Conservation (phyloP, 2,329 filamentous ascomycete species). For the Biscogniauxia marginata region DNA sequence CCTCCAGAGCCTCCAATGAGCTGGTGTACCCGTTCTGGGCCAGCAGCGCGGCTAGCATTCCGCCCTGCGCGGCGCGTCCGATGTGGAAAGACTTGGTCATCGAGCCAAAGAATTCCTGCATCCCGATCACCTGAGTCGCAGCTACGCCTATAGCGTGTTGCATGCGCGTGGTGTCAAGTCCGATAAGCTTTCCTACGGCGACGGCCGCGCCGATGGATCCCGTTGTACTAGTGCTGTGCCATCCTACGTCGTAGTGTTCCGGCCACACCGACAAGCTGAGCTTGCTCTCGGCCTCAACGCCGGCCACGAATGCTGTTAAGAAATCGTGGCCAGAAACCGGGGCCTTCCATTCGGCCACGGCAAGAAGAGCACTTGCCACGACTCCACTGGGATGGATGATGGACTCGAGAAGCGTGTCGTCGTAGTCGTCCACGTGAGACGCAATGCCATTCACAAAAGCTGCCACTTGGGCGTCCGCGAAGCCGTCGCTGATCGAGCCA, state of each 20-base stretch:
- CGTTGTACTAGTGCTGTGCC: conserved; percentile 54
- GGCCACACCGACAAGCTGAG: conserved; percentile 52
- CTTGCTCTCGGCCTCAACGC: conserved; percentile 53
- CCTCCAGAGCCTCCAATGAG: conserved; percentile 46
- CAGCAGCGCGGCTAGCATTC: conserved; percentile 39
- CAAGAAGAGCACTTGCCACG: conserved; percentile 49
- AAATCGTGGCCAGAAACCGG: conserved; percentile 45
- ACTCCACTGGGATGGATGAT: conserved; percentile 55
- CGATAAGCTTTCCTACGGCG: conserved; percentile 47
- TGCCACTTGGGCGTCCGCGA: conserved; percentile 46
- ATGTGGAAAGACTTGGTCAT: conserved; percentile 56
- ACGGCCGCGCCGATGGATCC: conserved; percentile 53
- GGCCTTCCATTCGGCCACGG: conserved; percentile 41
- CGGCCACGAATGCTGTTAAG: conserved; percentile 49
- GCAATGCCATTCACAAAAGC: conserved; percentile 55
- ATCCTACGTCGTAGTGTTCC: conserved; percentile 54
- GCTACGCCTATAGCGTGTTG: conserved; percentile 53
- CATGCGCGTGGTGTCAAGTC: conserved; percentile 38
- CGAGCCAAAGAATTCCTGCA: conserved; percentile 54
- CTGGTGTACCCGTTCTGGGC: conserved; percentile 50
- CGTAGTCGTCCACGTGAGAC: conserved; percentile 56
- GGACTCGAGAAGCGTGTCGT: conserved; percentile 55
- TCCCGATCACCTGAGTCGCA: conserved; percentile 51
- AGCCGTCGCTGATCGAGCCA: conserved; percentile 18
- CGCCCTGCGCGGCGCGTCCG: conserved; percentile 51